Percentiles rank a stretch among this genome's conserved stretches.
phyloP scores from a whole-genome alignment of 2,329 filamentous ascomycete species.

The Xylaria sp. region DNA sequence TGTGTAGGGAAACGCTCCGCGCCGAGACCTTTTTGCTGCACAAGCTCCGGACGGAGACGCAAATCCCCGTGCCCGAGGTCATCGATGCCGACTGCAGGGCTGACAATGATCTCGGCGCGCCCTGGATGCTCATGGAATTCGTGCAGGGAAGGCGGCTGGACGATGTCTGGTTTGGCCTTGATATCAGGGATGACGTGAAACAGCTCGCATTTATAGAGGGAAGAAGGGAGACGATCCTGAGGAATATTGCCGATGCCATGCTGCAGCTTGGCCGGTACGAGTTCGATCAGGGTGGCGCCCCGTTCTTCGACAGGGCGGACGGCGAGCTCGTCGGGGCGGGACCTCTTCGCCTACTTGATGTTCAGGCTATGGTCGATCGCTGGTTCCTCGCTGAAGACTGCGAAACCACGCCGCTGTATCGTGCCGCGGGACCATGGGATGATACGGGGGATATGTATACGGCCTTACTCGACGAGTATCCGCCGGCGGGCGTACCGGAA shows the following conservation, averaged over 20 bases:
- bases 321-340: slow-evolving; percentile 33
- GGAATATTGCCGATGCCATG: slow-evolving; percentile 40
- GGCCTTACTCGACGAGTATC: slow-evolving; percentile 37
- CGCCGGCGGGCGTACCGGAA: slow-evolving; percentile 28
- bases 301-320: slow-evolving; percentile 33
- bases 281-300: slow-evolving; percentile 42
- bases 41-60: slow-evolving; percentile 38
- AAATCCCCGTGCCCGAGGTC: slow-evolving; percentile 42
- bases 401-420: slow-evolving; percentile 36
- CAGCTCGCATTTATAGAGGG: background rate
- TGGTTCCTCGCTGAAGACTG: slow-evolving; percentile 41
- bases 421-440: slow-evolving; percentile 34
- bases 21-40: slow-evolving; percentile 42
- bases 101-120: slow-evolving; percentile 25
- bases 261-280: slow-evolving; percentile 39
- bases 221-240: slow-evolving; percentile 35
- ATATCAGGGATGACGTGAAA: slow-evolving; percentile 1
- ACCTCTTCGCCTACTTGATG: slow-evolving; percentile 37
- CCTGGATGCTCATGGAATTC: slow-evolving; percentile 38
- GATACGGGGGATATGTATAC: slow-evolving; percentile 38
- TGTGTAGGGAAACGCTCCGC: slow-evolving; percentile 38
- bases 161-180: slow-evolving; percentile 42
- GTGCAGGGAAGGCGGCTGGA: slow-evolving; percentile 40
- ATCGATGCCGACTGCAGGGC: slow-evolving; percentile 40
- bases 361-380: slow-evolving; percentile 42